phyloP scores from a whole-genome alignment of 164 flowering plant genomes.

The Tetracentron sinense region DNA sequence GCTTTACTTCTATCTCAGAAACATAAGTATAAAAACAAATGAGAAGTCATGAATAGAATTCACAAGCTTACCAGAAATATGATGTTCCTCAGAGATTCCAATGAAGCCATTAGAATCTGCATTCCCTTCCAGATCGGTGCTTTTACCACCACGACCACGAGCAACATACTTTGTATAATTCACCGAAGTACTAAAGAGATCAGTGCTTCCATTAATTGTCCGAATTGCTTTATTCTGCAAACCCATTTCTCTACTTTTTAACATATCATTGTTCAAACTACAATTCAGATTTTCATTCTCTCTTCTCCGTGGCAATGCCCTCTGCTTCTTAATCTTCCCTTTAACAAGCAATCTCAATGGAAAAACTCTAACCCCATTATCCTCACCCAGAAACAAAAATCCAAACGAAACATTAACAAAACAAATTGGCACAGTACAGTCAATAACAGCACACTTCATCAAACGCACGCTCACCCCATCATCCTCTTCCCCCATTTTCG shows the following conservation, averaged over 20 bases:
- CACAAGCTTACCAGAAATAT: constrained; percentile 37
- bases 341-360: constrained; percentile 58
- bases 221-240: constrained; percentile 37
- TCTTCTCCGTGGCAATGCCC: constrained; percentile 2
- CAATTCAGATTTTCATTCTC: constrained; percentile 5
- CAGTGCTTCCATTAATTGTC: constrained; percentile 18
- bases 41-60: background rate
- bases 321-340: constrained; percentile 36
- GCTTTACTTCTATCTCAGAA: too few species aligned
- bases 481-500: constrained; percentile 32
- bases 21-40: background rate
- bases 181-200: constrained; percentile 5
- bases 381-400: constrained; percentile 71
- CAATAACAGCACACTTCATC: constrained; percentile 77
- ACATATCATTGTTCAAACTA: constrained; percentile 6
- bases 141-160: constrained; percentile 9
- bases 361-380: constrained; percentile 73
- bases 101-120: constrained; percentile 21
- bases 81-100: constrained; percentile 24
- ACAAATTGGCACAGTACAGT: constrained; percentile 54
- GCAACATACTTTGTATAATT: constrained; percentile 7
- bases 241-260: constrained; percentile 11
- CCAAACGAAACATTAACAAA: constrained; percentile 44
- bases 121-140: constrained; percentile 10
- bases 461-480: constrained; percentile 38